These are phyloP conservation scores for Turnera subulata DNA, from an alignment of 345 rosid species.

Conservation along the genomic window DNA sequence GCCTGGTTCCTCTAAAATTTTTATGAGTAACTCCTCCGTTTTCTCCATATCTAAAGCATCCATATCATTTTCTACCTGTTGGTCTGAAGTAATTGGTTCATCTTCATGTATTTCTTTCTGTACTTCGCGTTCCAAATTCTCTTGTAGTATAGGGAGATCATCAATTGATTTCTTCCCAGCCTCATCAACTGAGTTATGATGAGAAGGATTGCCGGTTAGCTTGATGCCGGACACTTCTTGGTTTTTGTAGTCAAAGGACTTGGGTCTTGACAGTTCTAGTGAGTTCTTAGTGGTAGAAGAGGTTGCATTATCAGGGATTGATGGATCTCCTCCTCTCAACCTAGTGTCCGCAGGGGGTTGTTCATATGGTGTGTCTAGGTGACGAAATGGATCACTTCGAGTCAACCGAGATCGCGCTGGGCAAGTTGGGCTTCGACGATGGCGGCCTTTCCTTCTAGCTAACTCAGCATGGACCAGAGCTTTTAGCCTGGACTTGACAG, in stretches of 20 bases:
- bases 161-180: constrained; percentile 27
- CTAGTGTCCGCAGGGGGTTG: constrained; percentile 8
- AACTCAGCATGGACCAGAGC: constrained; percentile 55
- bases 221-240: constrained; percentile 17
- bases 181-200: constrained; percentile 17
- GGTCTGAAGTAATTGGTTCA: constrained; percentile 19
- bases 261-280: constrained; percentile 22
- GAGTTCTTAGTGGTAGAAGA: constrained; percentile 25
- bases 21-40: constrained; percentile 45
- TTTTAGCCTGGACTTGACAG: constrained; percentile 55
- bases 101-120: constrained; percentile 23
- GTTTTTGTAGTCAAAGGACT: constrained; percentile 24
- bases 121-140: constrained; percentile 15
- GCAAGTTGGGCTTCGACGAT: constrained; percentile 45
- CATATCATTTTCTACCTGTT: constrained; percentile 35
- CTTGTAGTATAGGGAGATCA: constrained; percentile 11
- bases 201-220: background rate
- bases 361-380: constrained; percentile 20
- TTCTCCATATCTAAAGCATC: constrained; percentile 52
- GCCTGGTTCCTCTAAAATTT: constrained; percentile 47
- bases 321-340: constrained; percentile 16
- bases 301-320: constrained; percentile 9
- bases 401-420: constrained; percentile 32
- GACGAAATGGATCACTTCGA: constrained; percentile 24
- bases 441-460: constrained; percentile 45